Evolutionary conservation across 192 early-diverging fungal species (phyloP).

Genomic region (Linnemannia elongata): DNA sequence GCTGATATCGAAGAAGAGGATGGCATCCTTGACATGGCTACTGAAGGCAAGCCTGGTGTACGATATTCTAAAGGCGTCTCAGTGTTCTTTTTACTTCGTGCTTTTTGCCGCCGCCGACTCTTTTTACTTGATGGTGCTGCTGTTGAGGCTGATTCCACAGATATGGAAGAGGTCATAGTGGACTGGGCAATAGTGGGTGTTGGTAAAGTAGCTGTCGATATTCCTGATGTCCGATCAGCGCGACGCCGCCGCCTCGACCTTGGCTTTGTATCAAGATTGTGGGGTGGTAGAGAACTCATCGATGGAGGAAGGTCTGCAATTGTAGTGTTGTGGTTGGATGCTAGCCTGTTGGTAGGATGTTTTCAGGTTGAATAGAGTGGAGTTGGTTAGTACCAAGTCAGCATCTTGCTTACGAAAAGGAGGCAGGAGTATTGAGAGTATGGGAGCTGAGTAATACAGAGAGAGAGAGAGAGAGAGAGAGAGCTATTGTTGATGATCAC

Average conservation of each 20-base stretch:
- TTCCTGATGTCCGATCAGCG: background rate
- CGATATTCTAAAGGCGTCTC: background rate
- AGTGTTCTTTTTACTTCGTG: slow-evolving; percentile 1
- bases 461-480: background rate
- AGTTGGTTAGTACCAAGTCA: background rate
- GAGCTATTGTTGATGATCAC: background rate
- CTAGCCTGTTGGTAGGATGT: background rate
- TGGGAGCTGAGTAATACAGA: too few relatives aligned
- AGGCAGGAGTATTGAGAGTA: background rate
- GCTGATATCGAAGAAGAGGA: background rate
- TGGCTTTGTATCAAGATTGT: background rate
- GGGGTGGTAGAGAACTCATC: background rate
- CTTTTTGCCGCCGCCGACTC: background rate
- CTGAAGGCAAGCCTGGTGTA: slow-evolving; percentile 1
- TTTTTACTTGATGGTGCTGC: background rate
- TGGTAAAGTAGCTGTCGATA: background rate
- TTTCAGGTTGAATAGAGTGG: background rate
- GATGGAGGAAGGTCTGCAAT: background rate
- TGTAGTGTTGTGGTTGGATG: background rate
- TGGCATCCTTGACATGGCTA: background rate
- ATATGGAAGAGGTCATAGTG: background rate
- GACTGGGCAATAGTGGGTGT: background rate
- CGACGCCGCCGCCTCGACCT: background rate
- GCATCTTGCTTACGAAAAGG: background rate
- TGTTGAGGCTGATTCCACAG: slow-evolving; percentile 10